Percentiles rank a stretch among this genome's conserved stretches.
These are phyloP conservation scores for Trichoderma sp. DNA, from an alignment of 2,329 filamentous ascomycete genomes.

Conservation along the genomic window DNA sequence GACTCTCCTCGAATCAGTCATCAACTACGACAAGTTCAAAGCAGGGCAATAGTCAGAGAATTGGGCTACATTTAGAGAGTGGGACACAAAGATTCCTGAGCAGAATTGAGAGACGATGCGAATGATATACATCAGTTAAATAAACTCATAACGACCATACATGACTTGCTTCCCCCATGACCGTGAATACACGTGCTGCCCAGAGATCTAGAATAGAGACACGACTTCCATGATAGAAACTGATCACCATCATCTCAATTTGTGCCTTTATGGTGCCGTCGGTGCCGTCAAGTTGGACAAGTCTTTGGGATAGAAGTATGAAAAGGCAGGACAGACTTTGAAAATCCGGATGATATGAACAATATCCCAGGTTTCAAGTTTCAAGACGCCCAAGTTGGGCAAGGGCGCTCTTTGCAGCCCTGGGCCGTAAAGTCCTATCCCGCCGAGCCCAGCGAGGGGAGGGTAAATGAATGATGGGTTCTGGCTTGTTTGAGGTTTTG, in stretches of 20 bases:
- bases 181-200: neutral
- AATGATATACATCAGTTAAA: neutral
- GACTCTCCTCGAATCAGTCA: conserved; percentile 35
- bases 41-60: neutral
- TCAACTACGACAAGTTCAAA: conserved; percentile 33
- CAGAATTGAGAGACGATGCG: neutral
- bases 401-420: no score
- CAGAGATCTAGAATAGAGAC: neutral
- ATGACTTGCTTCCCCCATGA: neutral
- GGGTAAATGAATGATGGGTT: no score
- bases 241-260: no score
- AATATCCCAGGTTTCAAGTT: no score
- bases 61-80: neutral
- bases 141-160: neutral
- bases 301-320: no score
- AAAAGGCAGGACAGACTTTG: no score
- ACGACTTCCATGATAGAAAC: neutral
- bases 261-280: no score
- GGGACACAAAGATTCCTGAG: neutral
- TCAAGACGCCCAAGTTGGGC: no score
- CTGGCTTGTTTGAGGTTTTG: neutral
- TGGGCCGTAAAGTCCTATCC: no score
- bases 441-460: no score
- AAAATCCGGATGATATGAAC: no score
- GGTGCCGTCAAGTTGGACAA: no score